Evolutionary conservation across 202 grass and related monocot genomes (phyloP).

Genomic region (Tripidium arundinaceum): DNA sequence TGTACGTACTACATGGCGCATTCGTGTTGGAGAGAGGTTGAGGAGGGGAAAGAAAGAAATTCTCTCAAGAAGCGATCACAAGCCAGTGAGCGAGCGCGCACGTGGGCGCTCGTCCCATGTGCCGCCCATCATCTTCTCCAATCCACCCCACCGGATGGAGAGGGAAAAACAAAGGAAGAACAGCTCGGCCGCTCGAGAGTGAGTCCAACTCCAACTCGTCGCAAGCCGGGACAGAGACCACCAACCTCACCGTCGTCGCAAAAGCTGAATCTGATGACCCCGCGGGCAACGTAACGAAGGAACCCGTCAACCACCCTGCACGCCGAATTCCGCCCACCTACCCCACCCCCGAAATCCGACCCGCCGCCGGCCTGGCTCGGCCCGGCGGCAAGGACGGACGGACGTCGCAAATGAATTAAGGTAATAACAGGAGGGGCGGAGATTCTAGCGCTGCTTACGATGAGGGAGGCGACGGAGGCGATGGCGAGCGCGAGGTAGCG

Average conservation of each 20-base stretch:
- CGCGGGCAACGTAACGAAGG: not conserved
- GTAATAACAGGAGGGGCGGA: not conserved
- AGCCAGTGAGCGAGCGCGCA: not conserved
- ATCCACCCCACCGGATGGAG: not conserved
- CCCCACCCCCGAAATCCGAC: not conserved
- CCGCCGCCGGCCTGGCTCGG: too few relatives aligned
- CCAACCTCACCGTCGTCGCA: not conserved
- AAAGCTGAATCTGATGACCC: constrained; percentile 18
- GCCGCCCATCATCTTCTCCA: not conserved
- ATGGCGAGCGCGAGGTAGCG: constrained; percentile 76
- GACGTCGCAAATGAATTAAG: too few relatives aligned
- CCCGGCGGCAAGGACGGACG: not conserved
- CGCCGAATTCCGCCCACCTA: not conserved
- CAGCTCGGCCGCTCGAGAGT: not conserved
- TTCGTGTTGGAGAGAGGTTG: not conserved
- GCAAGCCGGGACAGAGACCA: not conserved
- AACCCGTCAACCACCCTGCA: not conserved
- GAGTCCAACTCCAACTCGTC: not conserved
- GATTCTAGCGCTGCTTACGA: constrained; percentile 46
- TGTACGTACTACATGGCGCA: not conserved
- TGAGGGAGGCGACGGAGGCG: constrained; percentile 61
- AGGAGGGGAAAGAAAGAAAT: not conserved
- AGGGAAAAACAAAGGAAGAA: not conserved
- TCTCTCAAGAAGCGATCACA: not conserved
- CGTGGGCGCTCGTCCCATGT: constrained; percentile 18